These are phyloP conservation scores for Coniferiporia sulphurascens DNA, from an alignment of 1,284 basidiomycete species.

Conservation along the genomic window DNA sequence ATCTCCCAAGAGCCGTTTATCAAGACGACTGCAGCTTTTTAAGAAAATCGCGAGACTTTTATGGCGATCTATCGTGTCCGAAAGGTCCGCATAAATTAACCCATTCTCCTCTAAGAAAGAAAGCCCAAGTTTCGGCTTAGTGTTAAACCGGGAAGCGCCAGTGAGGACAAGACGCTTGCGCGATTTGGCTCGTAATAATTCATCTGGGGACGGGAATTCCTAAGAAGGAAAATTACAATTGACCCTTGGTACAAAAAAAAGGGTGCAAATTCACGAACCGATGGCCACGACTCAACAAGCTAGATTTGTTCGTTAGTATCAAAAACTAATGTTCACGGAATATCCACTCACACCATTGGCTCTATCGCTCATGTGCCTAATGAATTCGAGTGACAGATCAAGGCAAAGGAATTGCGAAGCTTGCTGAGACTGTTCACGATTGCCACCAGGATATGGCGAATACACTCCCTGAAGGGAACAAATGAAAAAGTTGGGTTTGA, in stretches of 20 bases:
- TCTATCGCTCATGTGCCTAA: conserved; percentile 85
- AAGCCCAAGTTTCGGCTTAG: conserved; percentile 94
- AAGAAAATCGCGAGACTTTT: conserved; percentile 80
- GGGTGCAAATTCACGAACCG: conserved; percentile 8
- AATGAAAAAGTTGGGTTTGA: background rate
- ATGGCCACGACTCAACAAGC: conserved; percentile 17
- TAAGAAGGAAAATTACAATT: conserved; percentile 25
- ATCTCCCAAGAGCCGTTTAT: conserved; percentile 94
- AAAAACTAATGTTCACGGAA: conserved; percentile 2
- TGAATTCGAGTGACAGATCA: conserved; percentile 83
- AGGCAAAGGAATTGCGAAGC: conserved; percentile 85
- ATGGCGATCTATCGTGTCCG: conserved; percentile 48
- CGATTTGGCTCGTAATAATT: conserved; percentile 71
- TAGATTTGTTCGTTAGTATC: background rate
- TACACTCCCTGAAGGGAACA: conserved; percentile 62
- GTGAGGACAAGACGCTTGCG: conserved; percentile 84
- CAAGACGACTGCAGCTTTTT: conserved; percentile 80
- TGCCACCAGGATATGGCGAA: conserved; percentile 54
- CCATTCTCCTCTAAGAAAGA: conserved; percentile 86
- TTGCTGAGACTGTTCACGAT: conserved; percentile 64
- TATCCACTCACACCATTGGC: conserved; percentile 56
- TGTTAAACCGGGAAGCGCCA: conserved; percentile 87
- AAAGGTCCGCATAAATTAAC: conserved; percentile 70
- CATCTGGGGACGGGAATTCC: conserved; percentile 51
- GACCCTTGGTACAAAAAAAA: background rate